phyloP scores from a whole-genome alignment of 345 rosid species.

The Corchorus olitorius region DNA sequence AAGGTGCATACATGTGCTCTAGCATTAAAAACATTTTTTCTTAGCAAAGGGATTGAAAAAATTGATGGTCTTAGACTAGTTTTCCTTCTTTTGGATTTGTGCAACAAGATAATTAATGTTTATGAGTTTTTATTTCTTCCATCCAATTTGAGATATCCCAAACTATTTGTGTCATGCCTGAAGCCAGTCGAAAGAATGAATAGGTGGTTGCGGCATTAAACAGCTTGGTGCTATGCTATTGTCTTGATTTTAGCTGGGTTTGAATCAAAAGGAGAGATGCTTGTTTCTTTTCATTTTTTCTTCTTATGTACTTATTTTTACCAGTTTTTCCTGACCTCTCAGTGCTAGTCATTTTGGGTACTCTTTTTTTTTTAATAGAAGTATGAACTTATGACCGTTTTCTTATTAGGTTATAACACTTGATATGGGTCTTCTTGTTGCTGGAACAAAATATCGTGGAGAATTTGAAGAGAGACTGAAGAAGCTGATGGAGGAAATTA shows the following conservation, averaged over 20 bases:
- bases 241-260: not conserved
- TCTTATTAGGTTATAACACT: conserved; percentile 80
- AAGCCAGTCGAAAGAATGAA: not conserved
- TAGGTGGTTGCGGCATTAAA: not conserved
- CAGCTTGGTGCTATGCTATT: not conserved
- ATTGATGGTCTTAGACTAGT: not conserved
- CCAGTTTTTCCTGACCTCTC: not conserved
- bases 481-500: conserved; percentile 99
- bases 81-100: not conserved
- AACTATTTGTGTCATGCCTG: not conserved
- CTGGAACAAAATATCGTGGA: conserved; percentile 98
- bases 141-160: not conserved
- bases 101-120: no score
- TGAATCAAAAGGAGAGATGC: not conserved
- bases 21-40: not conserved
- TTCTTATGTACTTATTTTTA: not conserved
- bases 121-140: not conserved
- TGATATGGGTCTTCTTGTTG: conserved; percentile 99
- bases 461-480: conserved; percentile 97
- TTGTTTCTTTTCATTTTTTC: not conserved
- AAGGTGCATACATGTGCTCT: conserved; percentile 48
- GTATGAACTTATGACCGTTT: not conserved
- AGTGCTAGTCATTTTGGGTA: not conserved
- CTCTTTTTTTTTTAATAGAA: not conserved
- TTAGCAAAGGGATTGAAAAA: not conserved